Evolutionary conservation across 2,329 filamentous ascomycete species (phyloP).

Genomic region (Diplodia sapinea): DNA sequence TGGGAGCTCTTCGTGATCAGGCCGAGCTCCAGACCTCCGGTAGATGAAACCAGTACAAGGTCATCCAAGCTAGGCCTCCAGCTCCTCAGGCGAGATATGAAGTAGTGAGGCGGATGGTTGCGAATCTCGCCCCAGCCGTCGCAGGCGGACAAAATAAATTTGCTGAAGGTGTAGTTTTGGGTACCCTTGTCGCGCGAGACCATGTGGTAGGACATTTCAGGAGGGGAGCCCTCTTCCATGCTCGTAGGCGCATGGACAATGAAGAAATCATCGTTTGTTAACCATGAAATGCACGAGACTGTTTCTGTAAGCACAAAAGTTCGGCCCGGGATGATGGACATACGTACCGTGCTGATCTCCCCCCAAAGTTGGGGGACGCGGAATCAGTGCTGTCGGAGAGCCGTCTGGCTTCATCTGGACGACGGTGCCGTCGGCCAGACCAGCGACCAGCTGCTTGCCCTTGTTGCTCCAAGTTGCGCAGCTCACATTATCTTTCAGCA

Average conservation of each 20-base stretch:
- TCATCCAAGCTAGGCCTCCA: constrained; percentile 84
- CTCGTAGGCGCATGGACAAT: constrained; percentile 73
- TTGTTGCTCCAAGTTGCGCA: constrained; percentile 90
- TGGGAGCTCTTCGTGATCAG: constrained; percentile 75
- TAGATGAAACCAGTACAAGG: constrained; percentile 80
- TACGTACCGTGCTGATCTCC: constrained; percentile 70
- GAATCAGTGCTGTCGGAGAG: constrained; percentile 76
- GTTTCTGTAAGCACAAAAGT: constrained; percentile 7
- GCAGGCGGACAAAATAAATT: constrained; percentile 62
- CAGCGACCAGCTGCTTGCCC: constrained; percentile 91
- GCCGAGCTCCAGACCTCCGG: constrained; percentile 78
- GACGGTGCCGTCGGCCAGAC: constrained; percentile 78
- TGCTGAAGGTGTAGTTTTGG: constrained; percentile 72
- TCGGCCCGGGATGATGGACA: neutral
- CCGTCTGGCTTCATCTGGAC: constrained; percentile 86
- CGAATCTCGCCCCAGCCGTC: constrained; percentile 60
- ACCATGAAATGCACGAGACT: constrained; percentile 85
- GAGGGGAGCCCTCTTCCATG: constrained; percentile 57
- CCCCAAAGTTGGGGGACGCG: constrained; percentile 72
- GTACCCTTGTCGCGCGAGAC: constrained; percentile 69
- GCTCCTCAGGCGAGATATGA: constrained; percentile 75
- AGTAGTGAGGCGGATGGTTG: constrained; percentile 71
- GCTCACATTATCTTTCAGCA: constrained; percentile 76
- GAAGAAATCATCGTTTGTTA: constrained; percentile 86
- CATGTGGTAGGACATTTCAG: constrained; percentile 76